These are phyloP conservation scores for Margaritispora aquatica DNA, from an alignment of 495 filamentous ascomycete genomes.

Conservation along the genomic window DNA sequence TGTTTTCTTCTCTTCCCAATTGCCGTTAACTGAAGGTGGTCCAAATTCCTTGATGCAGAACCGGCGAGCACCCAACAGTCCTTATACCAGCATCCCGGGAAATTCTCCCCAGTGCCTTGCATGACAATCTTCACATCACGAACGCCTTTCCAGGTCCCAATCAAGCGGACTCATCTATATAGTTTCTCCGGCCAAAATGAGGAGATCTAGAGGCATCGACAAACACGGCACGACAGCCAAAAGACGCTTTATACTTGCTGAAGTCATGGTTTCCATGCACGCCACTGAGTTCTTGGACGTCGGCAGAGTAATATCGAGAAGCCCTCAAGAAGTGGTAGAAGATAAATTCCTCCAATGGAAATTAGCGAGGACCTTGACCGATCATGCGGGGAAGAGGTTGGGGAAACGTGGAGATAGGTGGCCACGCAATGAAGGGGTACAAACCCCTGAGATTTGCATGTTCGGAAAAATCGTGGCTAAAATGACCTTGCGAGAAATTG, in stretches of 20 bases:
- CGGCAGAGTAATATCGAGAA: neutral
- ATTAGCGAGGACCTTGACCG: neutral
- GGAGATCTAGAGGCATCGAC: neutral
- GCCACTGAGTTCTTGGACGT: neutral
- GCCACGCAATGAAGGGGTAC: neutral
- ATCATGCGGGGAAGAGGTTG: neutral
- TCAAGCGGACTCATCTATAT: neutral
- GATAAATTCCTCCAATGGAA: neutral
- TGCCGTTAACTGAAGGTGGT: too few relatives aligned
- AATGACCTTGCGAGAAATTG: too few relatives aligned
- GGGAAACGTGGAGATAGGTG: neutral
- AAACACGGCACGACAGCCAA: neutral
- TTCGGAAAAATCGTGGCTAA: neutral
- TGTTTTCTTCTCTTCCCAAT: neutral
- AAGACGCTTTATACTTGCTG: neutral
- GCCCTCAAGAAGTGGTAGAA: neutral
- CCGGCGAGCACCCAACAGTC: neutral
- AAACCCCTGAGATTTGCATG: neutral
- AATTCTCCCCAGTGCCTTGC: neutral
- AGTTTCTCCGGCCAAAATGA: neutral
- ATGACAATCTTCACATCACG: neutral
- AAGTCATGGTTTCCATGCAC: neutral
- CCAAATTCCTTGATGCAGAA: neutral
- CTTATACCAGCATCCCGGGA: neutral
- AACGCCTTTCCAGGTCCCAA: neutral